Percentiles rank a stretch among this genome's conserved stretches.
Conservation (phyloP, 108 stramenopile species). For the Stephanodiscus minutulus region DNA sequence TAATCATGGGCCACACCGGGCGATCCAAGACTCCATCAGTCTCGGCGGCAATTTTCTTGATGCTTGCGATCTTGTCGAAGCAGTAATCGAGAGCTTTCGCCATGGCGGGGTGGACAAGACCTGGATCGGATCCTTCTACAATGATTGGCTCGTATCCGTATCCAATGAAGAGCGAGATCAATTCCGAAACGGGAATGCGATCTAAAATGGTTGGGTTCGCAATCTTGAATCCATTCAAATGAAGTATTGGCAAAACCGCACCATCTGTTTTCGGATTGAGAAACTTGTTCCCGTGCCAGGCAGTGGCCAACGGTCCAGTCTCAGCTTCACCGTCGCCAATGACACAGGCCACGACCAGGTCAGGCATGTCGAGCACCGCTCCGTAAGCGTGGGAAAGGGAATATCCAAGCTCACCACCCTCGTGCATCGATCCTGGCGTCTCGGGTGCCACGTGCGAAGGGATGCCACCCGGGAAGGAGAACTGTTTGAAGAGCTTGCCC, state of each 20-base stretch:
- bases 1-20: slow-evolving; percentile 32
- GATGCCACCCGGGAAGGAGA: slow-evolving; percentile 32
- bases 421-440: slow-evolving; percentile 39
- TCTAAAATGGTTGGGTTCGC: slow-evolving; percentile 27
- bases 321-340: slow-evolving; percentile 36
- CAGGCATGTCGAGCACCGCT: slow-evolving; percentile 32
- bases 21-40: slow-evolving; percentile 6
- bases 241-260: slow-evolving; percentile 33
- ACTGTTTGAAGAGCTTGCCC: slow-evolving; percentile 36
- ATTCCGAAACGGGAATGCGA: slow-evolving; percentile 27
- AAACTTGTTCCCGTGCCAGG: slow-evolving; percentile 37
- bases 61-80: slow-evolving; percentile 21
- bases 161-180: slow-evolving; percentile 31
- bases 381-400: slow-evolving; percentile 34
- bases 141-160: slow-evolving; percentile 37
- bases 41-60: slow-evolving; percentile 18
- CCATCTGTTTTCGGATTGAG: slow-evolving; percentile 38
- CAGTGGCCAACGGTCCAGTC: slow-evolving; percentile 36
- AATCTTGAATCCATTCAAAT: slow-evolving; percentile 40
- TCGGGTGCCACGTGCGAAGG: slow-evolving; percentile 33
- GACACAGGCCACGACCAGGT: slow-evolving; percentile 24
- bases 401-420: slow-evolving; percentile 36
- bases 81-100: slow-evolving; percentile 25
- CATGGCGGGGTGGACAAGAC: slow-evolving; percentile 25
- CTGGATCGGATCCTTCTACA: slow-evolving; percentile 31